Evolutionary conservation across 257 asterid genomes (phyloP).

Genomic region (Paraleonurus japonicus): DNA sequence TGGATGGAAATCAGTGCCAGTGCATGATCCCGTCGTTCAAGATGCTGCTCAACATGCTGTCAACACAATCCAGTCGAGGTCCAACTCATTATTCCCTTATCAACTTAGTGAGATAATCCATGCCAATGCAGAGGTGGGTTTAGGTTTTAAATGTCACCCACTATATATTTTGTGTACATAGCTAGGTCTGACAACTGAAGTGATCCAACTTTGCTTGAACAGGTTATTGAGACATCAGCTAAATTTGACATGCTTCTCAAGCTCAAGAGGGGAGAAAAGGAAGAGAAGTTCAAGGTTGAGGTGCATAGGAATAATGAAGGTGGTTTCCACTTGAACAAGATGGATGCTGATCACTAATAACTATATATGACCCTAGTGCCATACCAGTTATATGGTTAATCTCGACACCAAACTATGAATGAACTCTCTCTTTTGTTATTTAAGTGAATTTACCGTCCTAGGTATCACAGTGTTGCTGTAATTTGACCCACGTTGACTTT

Average conservation of each 20-base stretch:
- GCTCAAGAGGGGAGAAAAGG: slow-evolving; percentile 73
- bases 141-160: neutral
- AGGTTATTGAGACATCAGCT: slow-evolving; percentile 61
- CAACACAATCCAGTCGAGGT: slow-evolving; percentile 71
- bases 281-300: slow-evolving; percentile 80
- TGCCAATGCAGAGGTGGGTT: slow-evolving; percentile 78
- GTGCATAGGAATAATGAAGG: slow-evolving; percentile 73
- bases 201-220: slow-evolving; percentile 7
- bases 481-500: neutral
- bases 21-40: slow-evolving; percentile 71
- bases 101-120: slow-evolving; percentile 67
- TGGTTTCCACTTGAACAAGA: slow-evolving; percentile 60
- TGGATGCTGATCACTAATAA: slow-evolving; percentile 42
- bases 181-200: neutral
- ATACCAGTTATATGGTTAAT: neutral
- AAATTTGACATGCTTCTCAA: slow-evolving; percentile 81
- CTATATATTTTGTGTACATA: neutral
- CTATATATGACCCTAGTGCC: neutral
- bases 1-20: slow-evolving; percentile 77
- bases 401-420: neutral
- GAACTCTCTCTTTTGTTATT: neutral
- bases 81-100: slow-evolving; percentile 74
- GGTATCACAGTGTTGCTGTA: neutral
- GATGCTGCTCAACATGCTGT: slow-evolving; percentile 91
- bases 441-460: neutral